phyloP scores from a whole-genome alignment of 2,329 filamentous ascomycete species.

The Furcasterigmium sp. region DNA sequence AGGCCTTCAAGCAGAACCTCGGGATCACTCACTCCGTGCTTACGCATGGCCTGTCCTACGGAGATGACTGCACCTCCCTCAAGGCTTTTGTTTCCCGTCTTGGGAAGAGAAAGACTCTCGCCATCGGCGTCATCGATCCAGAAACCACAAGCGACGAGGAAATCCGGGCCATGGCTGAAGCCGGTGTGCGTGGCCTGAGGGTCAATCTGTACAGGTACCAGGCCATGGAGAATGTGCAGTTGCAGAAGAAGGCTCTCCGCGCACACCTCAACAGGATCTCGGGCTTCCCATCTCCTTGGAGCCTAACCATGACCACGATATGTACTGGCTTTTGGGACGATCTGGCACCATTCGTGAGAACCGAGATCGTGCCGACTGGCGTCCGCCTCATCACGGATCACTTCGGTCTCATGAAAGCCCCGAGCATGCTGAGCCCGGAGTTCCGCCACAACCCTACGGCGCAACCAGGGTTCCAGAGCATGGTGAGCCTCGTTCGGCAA shows the following conservation, averaged over 20 bases:
- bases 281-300: slow-evolving; percentile 17
- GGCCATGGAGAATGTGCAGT: slow-evolving; percentile 28
- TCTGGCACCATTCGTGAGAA: slow-evolving; percentile 15
- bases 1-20: slow-evolving; percentile 10
- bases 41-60: slow-evolving; percentile 29
- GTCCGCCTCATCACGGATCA: slow-evolving; percentile 28
- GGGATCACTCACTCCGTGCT: slow-evolving; percentile 27
- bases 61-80: slow-evolving; percentile 26
- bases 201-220: slow-evolving; percentile 28
- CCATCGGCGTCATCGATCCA: slow-evolving; percentile 24
- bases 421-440: slow-evolving; percentile 21
- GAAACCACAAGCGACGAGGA: slow-evolving; percentile 14
- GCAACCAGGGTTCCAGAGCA: slow-evolving; percentile 22
- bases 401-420: slow-evolving; percentile 26
- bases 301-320: slow-evolving; percentile 23
- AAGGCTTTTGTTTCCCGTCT: slow-evolving; percentile 23
- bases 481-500: slow-evolving; percentile 21
- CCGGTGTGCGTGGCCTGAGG: slow-evolving; percentile 25
- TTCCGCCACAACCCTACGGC: slow-evolving; percentile 15
- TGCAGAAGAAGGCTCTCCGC: slow-evolving; percentile 23
- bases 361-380: slow-evolving; percentile 12
- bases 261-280: slow-evolving; percentile 19
- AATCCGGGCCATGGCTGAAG: slow-evolving; percentile 16
- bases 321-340: slow-evolving; percentile 23
- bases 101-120: slow-evolving; percentile 17